phyloP scores from a whole-genome alignment of 169 alveolate species.

The Eimeria falciformis region DNA sequence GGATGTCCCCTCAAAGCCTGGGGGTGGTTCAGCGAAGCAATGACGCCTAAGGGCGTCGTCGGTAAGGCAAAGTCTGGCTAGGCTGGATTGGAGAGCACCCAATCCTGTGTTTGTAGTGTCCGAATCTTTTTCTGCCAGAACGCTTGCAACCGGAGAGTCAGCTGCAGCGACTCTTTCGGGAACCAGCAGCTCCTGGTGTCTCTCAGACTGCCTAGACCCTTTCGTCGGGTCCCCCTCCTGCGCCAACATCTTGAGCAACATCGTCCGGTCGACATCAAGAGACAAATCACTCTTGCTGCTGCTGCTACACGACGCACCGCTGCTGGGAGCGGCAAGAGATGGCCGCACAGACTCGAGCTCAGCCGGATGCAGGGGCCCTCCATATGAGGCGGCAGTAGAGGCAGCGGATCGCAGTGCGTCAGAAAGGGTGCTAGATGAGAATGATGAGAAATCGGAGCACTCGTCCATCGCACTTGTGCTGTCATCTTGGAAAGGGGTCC shows the following conservation, averaged over 20 bases:
- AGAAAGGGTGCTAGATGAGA: conserved; percentile 22
- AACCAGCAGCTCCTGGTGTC: conserved; percentile 16
- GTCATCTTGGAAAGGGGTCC: neutral
- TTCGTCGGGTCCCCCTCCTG: neutral
- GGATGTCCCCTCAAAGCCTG: conserved; percentile 52
- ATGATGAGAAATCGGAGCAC: conserved; percentile 48
- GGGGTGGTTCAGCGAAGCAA: conserved; percentile 43
- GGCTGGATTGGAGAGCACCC: neutral
- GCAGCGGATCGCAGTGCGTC: conserved; percentile 15
- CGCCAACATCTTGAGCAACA: conserved; percentile 28
- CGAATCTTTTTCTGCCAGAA: neutral
- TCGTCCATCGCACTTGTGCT: conserved; percentile 56
- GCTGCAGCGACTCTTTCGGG: neutral
- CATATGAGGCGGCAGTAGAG: neutral
- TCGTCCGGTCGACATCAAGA: neutral
- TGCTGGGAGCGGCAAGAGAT: neutral
- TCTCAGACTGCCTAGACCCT: conserved; percentile 35
- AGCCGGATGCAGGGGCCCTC: conserved; percentile 46
- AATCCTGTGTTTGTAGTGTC: too few relatives aligned
- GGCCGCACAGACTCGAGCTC: neutral
- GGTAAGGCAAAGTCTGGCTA: conserved; percentile 29
- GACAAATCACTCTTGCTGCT: conserved; percentile 20
- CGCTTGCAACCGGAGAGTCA: neutral
- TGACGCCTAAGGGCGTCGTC: conserved; percentile 1
- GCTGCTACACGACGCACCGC: neutral